These are phyloP conservation scores for Tuber melanosporum DNA, from an alignment of 495 filamentous ascomycete genomes.

Conservation along the genomic window DNA sequence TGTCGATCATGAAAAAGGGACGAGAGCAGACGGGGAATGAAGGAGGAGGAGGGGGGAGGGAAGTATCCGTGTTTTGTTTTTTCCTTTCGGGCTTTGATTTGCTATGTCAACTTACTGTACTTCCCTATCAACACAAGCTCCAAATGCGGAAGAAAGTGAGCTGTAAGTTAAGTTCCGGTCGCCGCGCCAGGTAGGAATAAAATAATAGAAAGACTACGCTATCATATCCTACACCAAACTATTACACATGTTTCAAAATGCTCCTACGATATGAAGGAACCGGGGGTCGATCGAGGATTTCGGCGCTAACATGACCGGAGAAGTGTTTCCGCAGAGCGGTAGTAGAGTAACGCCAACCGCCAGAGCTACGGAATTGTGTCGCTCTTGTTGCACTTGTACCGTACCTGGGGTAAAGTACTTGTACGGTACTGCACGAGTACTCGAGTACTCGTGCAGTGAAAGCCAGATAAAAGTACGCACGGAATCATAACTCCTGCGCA, in stretches of 20 bases:
- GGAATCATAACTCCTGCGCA: background rate
- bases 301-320: background rate
- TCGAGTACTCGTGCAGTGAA: too few relatives aligned
- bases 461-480: background rate
- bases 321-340: background rate
- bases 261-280: background rate
- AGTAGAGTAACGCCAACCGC: background rate
- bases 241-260: background rate
- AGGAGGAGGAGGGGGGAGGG: background rate
- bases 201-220: background rate
- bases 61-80: background rate
- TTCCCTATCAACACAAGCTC: background rate
- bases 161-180: background rate
- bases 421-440: too few relatives aligned
- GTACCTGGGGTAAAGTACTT: background rate
- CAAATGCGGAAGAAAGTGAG: background rate
- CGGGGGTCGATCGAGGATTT: background rate
- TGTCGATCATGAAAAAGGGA: constrained; percentile 3
- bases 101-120: background rate
- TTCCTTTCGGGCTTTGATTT: background rate
- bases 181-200: background rate
- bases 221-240: background rate
- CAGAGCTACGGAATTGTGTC: background rate
- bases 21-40: background rate
- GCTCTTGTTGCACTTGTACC: background rate